Conservation (phyloP, 139 green algal genomes). For the Nannochloris sp. region DNA sequence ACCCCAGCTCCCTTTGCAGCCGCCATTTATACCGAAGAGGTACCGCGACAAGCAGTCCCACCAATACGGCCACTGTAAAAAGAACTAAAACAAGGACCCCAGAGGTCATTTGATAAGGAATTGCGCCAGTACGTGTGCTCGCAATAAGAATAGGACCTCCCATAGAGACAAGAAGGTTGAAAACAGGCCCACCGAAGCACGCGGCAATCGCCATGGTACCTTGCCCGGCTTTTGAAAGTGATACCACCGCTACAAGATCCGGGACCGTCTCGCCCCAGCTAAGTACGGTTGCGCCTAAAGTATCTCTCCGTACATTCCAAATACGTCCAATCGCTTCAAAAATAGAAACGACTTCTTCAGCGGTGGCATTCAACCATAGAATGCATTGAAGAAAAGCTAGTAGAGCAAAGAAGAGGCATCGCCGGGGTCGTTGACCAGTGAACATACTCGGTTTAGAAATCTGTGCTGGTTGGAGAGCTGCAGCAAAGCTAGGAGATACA, state of each 20-base stretch:
- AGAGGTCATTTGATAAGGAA: constrained; percentile 6
- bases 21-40: constrained; percentile 22
- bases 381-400: constrained; percentile 19
- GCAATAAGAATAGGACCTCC: constrained; percentile 15
- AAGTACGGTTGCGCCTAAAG: constrained; percentile 41
- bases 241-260: constrained; percentile 32
- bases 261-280: constrained; percentile 44
- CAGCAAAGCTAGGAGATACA: too few species aligned
- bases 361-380: constrained; percentile 29
- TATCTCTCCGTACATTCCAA: constrained; percentile 19
- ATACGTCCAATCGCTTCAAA: constrained; percentile 32
- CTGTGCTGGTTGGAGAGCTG: too few species aligned
- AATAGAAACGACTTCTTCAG: constrained; percentile 32
- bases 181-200: constrained; percentile 41
- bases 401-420: neutral
- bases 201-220: constrained; percentile 37
- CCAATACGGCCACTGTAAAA: constrained; percentile 18
- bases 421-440: neutral
- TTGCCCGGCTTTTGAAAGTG: constrained; percentile 20
- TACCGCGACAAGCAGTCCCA: constrained; percentile 8
- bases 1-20: constrained; percentile 4
- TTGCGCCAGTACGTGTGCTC: neutral
- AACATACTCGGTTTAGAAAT: neutral
- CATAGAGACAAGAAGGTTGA: constrained; percentile 38
- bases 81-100: constrained; percentile 16